Evolutionary conservation across 1,139 yeast genomes (phyloP).

Genomic region (Hansenula sp.): DNA sequence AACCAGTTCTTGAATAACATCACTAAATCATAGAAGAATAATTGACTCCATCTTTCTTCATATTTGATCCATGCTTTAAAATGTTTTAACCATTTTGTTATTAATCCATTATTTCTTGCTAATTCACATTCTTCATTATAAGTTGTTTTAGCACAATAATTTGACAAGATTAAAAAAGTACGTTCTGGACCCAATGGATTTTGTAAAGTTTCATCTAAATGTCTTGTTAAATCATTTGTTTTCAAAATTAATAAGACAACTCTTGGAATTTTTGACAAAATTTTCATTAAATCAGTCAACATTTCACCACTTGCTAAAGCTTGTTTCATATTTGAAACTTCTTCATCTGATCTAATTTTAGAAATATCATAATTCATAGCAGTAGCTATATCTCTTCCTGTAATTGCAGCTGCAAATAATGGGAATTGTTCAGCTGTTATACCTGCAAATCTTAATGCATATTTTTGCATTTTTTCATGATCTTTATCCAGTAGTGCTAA

Average conservation of each 20-base stretch:
- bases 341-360: constrained; percentile 48
- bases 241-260: constrained; percentile 82
- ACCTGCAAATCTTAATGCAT: constrained; percentile 80
- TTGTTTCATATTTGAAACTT: constrained; percentile 59
- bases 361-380: constrained; percentile 65
- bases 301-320: constrained; percentile 59
- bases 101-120: constrained; percentile 36
- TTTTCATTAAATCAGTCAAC: constrained; percentile 71
- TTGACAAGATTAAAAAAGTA: constrained; percentile 84
- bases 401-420: constrained; percentile 86
- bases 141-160: constrained; percentile 80
- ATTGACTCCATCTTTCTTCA: constrained; percentile 47
- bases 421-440: constrained; percentile 75
- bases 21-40: constrained; percentile 50
- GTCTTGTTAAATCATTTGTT: constrained; percentile 90
- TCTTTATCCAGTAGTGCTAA: constrained; percentile 75
- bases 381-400: constrained; percentile 76
- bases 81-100: constrained; percentile 33
- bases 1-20: constrained; percentile 28
- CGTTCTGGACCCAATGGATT: constrained; percentile 86
- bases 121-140: constrained; percentile 56
- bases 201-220: constrained; percentile 76
- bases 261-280: constrained; percentile 78
- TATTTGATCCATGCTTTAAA: constrained; percentile 47
- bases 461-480: constrained; percentile 57